Evolutionary conservation across 192 early-diverging fungal species (phyloP).

Genomic region (Gonapodya prolifera): DNA sequence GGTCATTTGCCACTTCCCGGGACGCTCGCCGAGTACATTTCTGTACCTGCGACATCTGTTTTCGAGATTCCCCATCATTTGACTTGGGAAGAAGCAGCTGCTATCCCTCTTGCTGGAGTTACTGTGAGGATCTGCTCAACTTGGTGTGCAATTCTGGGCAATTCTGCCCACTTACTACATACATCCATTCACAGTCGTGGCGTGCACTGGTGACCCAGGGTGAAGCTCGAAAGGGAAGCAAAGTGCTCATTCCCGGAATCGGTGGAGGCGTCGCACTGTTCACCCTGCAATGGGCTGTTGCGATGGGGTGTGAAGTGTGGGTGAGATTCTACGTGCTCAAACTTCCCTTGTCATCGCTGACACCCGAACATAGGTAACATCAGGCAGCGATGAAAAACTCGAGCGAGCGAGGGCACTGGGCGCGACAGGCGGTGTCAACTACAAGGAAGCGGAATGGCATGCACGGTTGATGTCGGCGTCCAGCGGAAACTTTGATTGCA

Average conservation of each 20-base stretch:
- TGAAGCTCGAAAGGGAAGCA: constrained; percentile 24
- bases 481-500: neutral
- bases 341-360: no score
- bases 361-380: no score
- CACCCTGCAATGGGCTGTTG: constrained; percentile 49
- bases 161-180: no score
- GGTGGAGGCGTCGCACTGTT: constrained; percentile 27
- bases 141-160: no score
- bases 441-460: constrained; percentile 17
- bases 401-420: constrained; percentile 41
- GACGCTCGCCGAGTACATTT: constrained; percentile 40
- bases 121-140: no score
- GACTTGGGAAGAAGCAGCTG: constrained; percentile 42
- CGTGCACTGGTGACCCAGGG: constrained; percentile 21
- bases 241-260: constrained; percentile 41
- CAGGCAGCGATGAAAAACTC: constrained; percentile 48
- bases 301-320: constrained; percentile 53
- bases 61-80: constrained; percentile 40
- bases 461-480: no score
- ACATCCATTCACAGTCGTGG: no score
- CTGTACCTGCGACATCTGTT: constrained; percentile 24
- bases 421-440: constrained; percentile 55
- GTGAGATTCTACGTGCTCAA: no score
- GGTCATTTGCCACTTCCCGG: constrained; percentile 21
- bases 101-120: constrained; percentile 54